A percentile compares a stretch with the other conserved stretches of the same genome.
phyloP scores from a whole-genome alignment of 2,329 filamentous ascomycete species.

The Penicillium sp. region DNA sequence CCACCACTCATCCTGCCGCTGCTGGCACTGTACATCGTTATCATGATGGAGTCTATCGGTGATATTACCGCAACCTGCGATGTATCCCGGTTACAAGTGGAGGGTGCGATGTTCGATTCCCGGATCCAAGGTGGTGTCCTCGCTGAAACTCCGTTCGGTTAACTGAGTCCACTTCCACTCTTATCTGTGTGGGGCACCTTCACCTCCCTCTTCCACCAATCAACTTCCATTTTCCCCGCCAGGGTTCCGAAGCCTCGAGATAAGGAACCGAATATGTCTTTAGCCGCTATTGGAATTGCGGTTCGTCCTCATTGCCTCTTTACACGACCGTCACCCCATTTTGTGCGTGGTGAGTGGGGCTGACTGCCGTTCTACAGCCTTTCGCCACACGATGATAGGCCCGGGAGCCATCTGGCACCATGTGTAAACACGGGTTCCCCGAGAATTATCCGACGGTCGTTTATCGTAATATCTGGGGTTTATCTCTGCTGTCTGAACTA shows the following conservation, averaged over 20 bases:
- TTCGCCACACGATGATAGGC: background rate
- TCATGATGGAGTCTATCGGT: slow-evolving; percentile 67
- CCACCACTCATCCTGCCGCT: slow-evolving; percentile 65
- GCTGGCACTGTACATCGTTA: slow-evolving; percentile 58
- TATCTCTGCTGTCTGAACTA: slow-evolving; percentile 6
- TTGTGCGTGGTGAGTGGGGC: background rate
- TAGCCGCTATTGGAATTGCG: background rate
- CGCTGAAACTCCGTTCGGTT: background rate
- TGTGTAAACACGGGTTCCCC: background rate
- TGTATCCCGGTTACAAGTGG: slow-evolving; percentile 63
- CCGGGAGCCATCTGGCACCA: background rate
- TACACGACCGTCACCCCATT: too few species aligned
- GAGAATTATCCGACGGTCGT: slow-evolving; percentile 2
- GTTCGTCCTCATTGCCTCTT: background rate
- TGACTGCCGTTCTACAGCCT: background rate
- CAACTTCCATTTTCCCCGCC: background rate
- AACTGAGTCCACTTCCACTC: background rate
- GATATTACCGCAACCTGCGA: slow-evolving; percentile 69
- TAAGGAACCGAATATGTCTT: background rate
- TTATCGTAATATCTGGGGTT: slow-evolving; percentile 16
- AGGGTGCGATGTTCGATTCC: slow-evolving; percentile 64
- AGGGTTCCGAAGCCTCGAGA: background rate
- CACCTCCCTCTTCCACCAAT: background rate
- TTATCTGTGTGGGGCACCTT: background rate
- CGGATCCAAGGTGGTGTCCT: slow-evolving; percentile 58